These are phyloP conservation scores for Aspergillus oerlinghausenensis DNA, from an alignment of 2,329 filamentous ascomycete species.

Conservation along the genomic window DNA sequence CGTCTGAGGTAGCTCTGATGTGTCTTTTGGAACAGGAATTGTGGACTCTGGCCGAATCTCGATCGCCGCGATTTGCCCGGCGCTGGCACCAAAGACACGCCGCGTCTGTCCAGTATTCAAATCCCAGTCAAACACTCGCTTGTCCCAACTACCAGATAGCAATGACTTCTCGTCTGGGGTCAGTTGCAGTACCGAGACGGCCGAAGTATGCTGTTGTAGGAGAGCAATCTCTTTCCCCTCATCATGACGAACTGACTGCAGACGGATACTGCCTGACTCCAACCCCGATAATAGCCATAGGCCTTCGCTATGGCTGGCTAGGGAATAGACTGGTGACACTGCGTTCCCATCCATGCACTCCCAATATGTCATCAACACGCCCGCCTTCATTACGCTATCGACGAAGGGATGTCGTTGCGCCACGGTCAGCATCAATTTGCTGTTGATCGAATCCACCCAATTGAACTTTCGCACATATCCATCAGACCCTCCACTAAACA, in stretches of 20 bases:
- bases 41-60: constrained; percentile 76
- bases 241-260: constrained; percentile 89
- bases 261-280: constrained; percentile 85
- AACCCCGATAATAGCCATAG: constrained; percentile 88
- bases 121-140: constrained; percentile 91
- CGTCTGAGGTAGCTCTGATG: constrained; percentile 46
- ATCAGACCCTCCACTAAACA: constrained; percentile 89
- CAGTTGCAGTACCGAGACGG: constrained; percentile 80
- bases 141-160: constrained; percentile 94
- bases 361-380: constrained; percentile 94
- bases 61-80: constrained; percentile 80
- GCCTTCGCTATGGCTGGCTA: constrained; percentile 84
- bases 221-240: constrained; percentile 85
- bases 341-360: constrained; percentile 79
- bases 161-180: constrained; percentile 81
- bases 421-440: constrained; percentile 87
- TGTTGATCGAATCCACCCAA: constrained; percentile 90
- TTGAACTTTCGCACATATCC: constrained; percentile 97
- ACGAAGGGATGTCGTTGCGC: constrained; percentile 96
- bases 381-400: constrained; percentile 93
- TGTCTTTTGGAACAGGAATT: constrained; percentile 69
- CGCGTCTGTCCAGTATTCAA: constrained; percentile 76
- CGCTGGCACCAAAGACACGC: constrained; percentile 70
- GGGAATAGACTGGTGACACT: constrained; percentile 87
- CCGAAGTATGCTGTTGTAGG: constrained; percentile 79